Evolutionary conservation across 257 asterid genomes (phyloP), one percentile per base, ranked within the genome.

Genomic region (Agastache rugosa): DNA sequence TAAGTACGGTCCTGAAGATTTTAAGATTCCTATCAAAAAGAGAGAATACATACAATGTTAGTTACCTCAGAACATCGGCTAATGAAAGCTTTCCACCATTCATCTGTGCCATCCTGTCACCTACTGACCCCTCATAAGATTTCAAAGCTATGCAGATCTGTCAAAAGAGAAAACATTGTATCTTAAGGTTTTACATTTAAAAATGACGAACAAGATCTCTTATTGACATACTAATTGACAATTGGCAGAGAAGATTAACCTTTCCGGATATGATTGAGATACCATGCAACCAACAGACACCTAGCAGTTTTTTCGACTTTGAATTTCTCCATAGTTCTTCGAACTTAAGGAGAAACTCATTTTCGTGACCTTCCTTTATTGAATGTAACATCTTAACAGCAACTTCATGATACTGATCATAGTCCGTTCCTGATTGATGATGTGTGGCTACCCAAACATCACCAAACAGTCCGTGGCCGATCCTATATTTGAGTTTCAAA

Each of bases 361-460:
- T 76, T 37, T 83, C 45, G 17, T 31, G 74, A 71, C 86, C 89
- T 62, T 85, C 83, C 65, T 79, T 84, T 58, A 87, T 10, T 2
- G 86, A 80, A 79, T 82, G 83, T 39, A 89, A 64, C 89, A 85
- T 85, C 77, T 89, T 87, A 51, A 87, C 83, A 15, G 86, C 89
- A 67, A 89, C 92, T 79, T 89, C 92, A 73, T 87, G 95, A 79
- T 77, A 75, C 80, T 85, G 88, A 53, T 87, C 89, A 11, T 71
- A 89, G 66, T 89, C 95, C 15, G 65, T 78, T 27, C 80, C 89
- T 8, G 87, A 85, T 45, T 75, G 85, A 59, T 89, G 92, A 76
- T 87, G 92, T 23, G 91, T 87, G 56, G 92, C 96, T 56, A 83
- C 77, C 96, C 92, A 89, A 72, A 89, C 90, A 79, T 87, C 89